Evolutionary conservation across 2,329 filamentous ascomycete species (phyloP).

Genomic region (Aureobasidium sp.): DNA sequence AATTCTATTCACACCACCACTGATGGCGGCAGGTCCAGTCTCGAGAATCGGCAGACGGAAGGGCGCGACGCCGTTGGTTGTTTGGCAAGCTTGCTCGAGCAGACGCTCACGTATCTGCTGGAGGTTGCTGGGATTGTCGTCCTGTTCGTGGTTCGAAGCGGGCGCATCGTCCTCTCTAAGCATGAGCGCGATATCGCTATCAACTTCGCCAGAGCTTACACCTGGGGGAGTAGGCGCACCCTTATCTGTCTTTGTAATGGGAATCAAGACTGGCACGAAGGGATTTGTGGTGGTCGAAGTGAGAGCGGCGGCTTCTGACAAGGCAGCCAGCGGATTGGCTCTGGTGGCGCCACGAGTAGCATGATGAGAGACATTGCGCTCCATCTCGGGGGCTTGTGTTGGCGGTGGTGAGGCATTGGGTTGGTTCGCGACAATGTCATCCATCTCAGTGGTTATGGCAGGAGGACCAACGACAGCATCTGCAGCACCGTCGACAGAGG

Average conservation of each 20-base stretch:
- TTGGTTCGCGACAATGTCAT: conserved; percentile 20
- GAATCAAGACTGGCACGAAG: conserved; percentile 41
- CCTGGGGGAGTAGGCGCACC: conserved; percentile 41
- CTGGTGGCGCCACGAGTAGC: conserved; percentile 42
- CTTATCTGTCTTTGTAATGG: conserved; percentile 42
- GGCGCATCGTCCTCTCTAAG: conserved; percentile 22
- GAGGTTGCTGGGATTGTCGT: neutral
- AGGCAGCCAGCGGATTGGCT: conserved; percentile 43
- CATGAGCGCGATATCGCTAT: conserved; percentile 46
- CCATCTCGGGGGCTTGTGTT: conserved; percentile 46
- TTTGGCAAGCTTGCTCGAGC: conserved; percentile 30
- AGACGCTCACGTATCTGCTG: conserved; percentile 25
- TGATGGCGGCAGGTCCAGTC: conserved; percentile 29
- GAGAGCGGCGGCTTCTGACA: conserved; percentile 42
- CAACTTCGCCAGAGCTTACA: conserved; percentile 37
- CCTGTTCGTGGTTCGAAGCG: conserved; percentile 5
- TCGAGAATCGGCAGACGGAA: conserved; percentile 31
- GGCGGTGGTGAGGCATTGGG: conserved; percentile 23
- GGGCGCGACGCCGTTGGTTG: conserved; percentile 24
- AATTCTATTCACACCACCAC: conserved; percentile 28
- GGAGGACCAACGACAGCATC: conserved; percentile 20
- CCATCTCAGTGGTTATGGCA: conserved; percentile 21
- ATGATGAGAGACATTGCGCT: conserved; percentile 53
- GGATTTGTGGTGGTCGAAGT: conserved; percentile 29
- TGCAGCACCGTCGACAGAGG: conserved; percentile 27